phyloP scores from a whole-genome alignment of 176 grass and related monocot genomes.

The Miscanthus lutarioriparius region DNA sequence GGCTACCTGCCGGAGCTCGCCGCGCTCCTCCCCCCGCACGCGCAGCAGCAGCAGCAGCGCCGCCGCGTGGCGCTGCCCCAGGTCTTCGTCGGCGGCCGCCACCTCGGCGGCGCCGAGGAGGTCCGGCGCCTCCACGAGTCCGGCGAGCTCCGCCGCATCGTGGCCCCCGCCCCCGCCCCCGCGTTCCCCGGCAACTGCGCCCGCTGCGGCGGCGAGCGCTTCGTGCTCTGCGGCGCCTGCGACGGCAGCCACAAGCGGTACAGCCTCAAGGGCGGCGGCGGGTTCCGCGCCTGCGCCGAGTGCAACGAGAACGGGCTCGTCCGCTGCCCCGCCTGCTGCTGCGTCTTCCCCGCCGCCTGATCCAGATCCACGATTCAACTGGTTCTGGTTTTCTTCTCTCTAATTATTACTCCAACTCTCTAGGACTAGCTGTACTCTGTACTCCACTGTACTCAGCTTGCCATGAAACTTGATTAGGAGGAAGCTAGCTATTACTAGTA shows the following conservation, averaged over 20 bases:
- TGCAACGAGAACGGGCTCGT: slow-evolving; percentile 73
- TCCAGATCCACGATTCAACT: slow-evolving; percentile 31
- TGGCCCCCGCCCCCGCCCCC: neutral
- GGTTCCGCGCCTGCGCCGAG: slow-evolving; percentile 60
- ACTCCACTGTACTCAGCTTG: neutral
- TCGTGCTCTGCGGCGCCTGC: slow-evolving; percentile 63
- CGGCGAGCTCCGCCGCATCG: slow-evolving; percentile 60
- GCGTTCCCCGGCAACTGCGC: slow-evolving; percentile 32
- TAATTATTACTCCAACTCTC: neutral
- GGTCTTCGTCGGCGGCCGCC: slow-evolving; percentile 62
- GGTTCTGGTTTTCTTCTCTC: neutral
- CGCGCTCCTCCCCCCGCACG: slow-evolving; percentile 30
- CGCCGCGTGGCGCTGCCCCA: slow-evolving; percentile 45
- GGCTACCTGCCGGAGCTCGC: slow-evolving; percentile 54
- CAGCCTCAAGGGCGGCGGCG: slow-evolving; percentile 57
- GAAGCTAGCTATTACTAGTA: neutral
- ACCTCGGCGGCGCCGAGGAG: slow-evolving; percentile 76
- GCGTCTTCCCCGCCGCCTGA: slow-evolving; percentile 43
- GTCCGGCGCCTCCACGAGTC: slow-evolving; percentile 72
- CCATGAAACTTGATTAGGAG: too few species aligned
- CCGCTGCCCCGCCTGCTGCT: slow-evolving; percentile 61
- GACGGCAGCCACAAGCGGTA: slow-evolving; percentile 67
- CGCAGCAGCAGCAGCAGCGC: neutral
- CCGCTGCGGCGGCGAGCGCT: slow-evolving; percentile 54
- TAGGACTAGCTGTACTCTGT: neutral